Evolutionary conservation across 306 rosid genomes (phyloP), one percentile per base, ranked within the genome.

Genomic region (Psophocarpus tetragonolobus): DNA sequence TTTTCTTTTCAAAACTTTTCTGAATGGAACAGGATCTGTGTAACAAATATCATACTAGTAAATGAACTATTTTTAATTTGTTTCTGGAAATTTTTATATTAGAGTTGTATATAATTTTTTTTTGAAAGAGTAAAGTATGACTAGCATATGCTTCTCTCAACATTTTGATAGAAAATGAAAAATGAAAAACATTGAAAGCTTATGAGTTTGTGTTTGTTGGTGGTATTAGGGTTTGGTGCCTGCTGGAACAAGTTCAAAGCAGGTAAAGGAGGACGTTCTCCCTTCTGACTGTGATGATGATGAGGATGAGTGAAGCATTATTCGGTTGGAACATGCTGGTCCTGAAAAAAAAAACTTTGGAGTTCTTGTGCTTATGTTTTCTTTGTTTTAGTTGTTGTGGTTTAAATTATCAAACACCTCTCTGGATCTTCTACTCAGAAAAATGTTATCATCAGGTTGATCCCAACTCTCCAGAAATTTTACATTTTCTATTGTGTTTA

Each of bases 151-250:
- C 18, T 32, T 14, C 6, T 33, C 13, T 48, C 18, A 63, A 62
- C 11, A 33, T 51, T 64, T 65, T 64, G 29, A 36, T 23, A 12
- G 12, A 20, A 63, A 64, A 48, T 1, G 0, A 0, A 76, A 41
- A n/a, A 17, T 17, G 35, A 67, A 1, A n/a, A 58, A 45, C 4
- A 10, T 36, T 67, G 53, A 35, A 79, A 60, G 24, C 30, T 62
- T 0, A 42, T 32, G 23, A 35, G 17, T 21, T 42, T 39, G 27
- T 15, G 17, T 27, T 0, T 63, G 26, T 71, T 84, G 57, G 30
- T 67, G 70, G 62, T 47, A 18, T 36, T 66, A 85, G 86, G 88
- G 82, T 64, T 75, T 63, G 84, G 64, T 36, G 7, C 82, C 74
- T 2, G 72, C 68, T 2, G 67, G 20, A 60, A 12, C 47, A 63